These are phyloP conservation scores for Aspergillus nidulans DNA, from an alignment of 495 filamentous ascomycete genomes.

Conservation along the genomic window DNA sequence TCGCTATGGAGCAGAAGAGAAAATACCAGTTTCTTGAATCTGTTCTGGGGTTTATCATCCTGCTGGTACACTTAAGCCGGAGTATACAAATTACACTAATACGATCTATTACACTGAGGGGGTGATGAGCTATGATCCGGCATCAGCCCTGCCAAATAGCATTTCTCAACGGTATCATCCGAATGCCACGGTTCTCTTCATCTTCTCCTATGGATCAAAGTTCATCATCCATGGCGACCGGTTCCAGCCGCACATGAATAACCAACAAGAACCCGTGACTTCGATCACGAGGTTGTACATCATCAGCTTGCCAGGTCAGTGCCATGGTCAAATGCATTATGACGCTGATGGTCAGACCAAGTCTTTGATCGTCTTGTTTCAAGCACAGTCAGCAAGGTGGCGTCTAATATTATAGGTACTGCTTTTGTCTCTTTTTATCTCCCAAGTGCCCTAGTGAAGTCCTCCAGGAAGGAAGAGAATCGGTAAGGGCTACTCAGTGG, in stretches of 20 bases:
- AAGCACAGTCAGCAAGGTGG: background rate
- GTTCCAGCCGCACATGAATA: slow-evolving; percentile 9
- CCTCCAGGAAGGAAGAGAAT: no score
- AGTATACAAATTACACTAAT: background rate
- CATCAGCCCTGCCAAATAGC: background rate
- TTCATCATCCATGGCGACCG: slow-evolving; percentile 1
- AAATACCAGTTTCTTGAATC: background rate
- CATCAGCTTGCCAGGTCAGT: slow-evolving; percentile 16
- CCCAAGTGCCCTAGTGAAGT: no score
- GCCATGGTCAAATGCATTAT: slow-evolving; percentile 15
- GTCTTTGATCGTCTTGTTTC: background rate
- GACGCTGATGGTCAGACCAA: slow-evolving; percentile 4
- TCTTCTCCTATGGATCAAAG: background rate
- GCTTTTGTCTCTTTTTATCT: background rate
- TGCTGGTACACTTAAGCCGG: background rate
- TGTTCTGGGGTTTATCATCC: no score
- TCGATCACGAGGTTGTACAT: slow-evolving; percentile 8
- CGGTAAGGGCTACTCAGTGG: no score
- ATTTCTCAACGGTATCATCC: background rate
- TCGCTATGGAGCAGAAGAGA: background rate
- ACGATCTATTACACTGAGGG: slow-evolving; percentile 2
- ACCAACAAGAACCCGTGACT: background rate
- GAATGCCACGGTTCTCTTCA: slow-evolving; percentile 1
- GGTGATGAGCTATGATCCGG: background rate
- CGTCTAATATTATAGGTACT: no score